Percentiles rank a stretch among this genome's conserved stretches.
Conservation (phyloP, 176 grass and related monocot genomes). For the Cocos nucifera region DNA sequence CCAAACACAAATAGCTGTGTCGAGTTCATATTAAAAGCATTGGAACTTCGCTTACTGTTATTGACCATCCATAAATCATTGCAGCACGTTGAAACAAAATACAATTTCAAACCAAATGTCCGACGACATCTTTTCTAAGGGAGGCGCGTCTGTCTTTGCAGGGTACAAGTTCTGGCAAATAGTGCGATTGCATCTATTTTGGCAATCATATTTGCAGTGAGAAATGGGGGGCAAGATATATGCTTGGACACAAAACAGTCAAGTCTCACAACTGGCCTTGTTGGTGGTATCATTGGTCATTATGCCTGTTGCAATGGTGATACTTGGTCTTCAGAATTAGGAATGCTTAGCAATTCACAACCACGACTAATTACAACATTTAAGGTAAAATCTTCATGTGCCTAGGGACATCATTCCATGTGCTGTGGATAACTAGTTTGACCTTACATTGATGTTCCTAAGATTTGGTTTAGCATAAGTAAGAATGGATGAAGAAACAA, state of each 20-base stretch:
- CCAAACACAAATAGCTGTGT: too few species aligned
- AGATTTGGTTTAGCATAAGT: too few species aligned
- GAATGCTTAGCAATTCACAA: constrained; percentile 73
- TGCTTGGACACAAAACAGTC: constrained; percentile 62
- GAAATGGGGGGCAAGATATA: constrained; percentile 61
- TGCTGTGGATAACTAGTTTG: not conserved
- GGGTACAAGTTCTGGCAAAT: constrained; percentile 87
- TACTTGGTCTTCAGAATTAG: constrained; percentile 94
- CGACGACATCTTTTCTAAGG: constrained; percentile 1
- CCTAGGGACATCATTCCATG: not conserved
- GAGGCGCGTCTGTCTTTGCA: constrained; percentile 22
- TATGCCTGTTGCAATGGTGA: constrained; percentile 97
- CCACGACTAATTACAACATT: constrained; percentile 76
- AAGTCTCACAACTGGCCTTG: constrained; percentile 51
- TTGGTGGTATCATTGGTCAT: constrained; percentile 77
- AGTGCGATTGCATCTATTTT: constrained; percentile 54
- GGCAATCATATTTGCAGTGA: constrained; percentile 31
- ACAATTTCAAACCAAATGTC: not conserved
- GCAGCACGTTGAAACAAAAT: not conserved
- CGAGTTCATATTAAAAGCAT: too few species aligned
- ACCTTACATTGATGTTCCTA: not conserved
- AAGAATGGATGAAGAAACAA: too few species aligned
- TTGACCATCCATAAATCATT: too few species aligned
- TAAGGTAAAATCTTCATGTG: constrained; percentile 45
- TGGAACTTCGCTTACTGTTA: too few species aligned